Evolutionary conservation across 495 filamentous ascomycete species (phyloP).

Genomic region (Aspergillus steynii): DNA sequence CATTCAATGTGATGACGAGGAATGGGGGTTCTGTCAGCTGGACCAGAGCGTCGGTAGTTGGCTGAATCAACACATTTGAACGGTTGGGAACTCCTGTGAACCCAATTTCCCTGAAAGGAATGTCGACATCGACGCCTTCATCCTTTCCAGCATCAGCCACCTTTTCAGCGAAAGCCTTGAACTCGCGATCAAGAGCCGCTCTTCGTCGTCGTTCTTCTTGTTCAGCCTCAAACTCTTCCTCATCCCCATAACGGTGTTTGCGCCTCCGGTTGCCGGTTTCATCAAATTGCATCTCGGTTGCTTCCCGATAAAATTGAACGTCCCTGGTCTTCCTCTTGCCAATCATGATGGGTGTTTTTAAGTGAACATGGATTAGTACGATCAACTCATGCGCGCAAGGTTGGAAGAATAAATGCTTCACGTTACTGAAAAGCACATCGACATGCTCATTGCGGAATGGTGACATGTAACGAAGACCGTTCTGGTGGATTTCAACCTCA

Average conservation of each 20-base stretch:
- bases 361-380: constrained; percentile 95
- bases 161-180: constrained; percentile 97
- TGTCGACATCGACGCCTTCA: constrained; percentile 83
- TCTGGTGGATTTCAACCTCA: constrained; percentile 95
- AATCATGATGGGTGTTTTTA: constrained; percentile 97
- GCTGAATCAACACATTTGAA: constrained; percentile 91
- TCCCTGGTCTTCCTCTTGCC: constrained; percentile 99
- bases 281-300: constrained; percentile 97
- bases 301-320: constrained; percentile 97
- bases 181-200: constrained; percentile 89
- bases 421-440: constrained; percentile 96
- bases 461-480: constrained; percentile 95
- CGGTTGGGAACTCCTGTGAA: constrained; percentile 96
- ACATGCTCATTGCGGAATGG: constrained; percentile 81
- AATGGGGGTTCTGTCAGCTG: constrained; percentile 97
- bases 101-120: constrained; percentile 93
- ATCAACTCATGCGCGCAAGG: constrained; percentile 94
- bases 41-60: constrained; percentile 97
- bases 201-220: constrained; percentile 92
- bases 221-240: constrained; percentile 98
- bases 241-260: constrained; percentile 97
- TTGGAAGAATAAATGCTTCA: constrained; percentile 98
- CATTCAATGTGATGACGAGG: constrained; percentile 88
- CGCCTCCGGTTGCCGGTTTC: constrained; percentile 98
- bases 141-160: constrained; percentile 89